Conservation (phyloP, 164 flowering plant genomes). For the Dillenia turbinata region DNA sequence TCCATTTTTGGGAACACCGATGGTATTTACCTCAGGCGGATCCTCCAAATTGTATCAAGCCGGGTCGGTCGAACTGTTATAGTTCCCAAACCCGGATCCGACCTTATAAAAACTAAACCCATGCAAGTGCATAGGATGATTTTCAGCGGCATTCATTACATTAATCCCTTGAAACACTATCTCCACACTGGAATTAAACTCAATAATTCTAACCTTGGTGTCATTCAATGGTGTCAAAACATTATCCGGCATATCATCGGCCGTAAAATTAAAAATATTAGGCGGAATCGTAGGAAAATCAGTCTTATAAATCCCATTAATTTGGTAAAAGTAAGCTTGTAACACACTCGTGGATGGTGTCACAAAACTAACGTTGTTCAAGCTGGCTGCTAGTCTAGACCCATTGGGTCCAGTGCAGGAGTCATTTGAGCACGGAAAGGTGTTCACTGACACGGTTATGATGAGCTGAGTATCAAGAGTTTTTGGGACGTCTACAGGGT, state of each 20-base stretch:
- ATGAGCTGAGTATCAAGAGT: neutral
- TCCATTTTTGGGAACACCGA: conserved; percentile 12
- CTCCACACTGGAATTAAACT: neutral
- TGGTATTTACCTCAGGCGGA: conserved; percentile 7
- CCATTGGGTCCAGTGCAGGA: neutral
- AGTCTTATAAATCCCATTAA: neutral
- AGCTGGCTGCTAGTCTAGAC: neutral
- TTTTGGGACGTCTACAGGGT: neutral
- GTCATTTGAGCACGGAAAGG: neutral
- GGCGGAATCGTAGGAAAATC: neutral
- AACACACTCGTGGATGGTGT: neutral
- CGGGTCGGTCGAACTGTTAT: conserved; percentile 5
- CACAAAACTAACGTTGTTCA: neutral
- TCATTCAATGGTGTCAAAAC: neutral
- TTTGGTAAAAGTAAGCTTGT: neutral
- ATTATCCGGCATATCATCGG: neutral
- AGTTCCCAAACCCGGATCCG: conserved; percentile 8
- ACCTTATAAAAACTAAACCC: neutral
- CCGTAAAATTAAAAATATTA: conserved; percentile 7
- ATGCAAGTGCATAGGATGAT: neutral
- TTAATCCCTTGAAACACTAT: neutral
- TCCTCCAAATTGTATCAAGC: conserved; percentile 7
- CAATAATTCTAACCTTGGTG: neutral
- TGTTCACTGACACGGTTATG: neutral
- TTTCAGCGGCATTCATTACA: neutral